Evolutionary conservation across 129 eudicot genomes (phyloP), one percentile per base, ranked within the genome.

Genomic region (Pseudognaphalium luteoalbum): DNA sequence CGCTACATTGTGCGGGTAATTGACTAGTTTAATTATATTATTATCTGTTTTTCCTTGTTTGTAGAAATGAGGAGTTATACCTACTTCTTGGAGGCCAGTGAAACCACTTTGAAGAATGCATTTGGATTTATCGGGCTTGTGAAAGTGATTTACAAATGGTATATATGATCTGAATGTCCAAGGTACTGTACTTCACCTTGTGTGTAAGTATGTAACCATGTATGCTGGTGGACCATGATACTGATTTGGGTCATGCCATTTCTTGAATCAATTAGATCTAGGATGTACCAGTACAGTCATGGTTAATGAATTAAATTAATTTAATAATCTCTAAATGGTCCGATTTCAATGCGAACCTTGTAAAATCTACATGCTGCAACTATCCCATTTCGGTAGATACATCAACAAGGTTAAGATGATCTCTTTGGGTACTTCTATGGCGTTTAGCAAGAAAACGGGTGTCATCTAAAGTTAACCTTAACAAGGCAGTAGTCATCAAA

Each of bases 181-280:
- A 33, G 51, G 50, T 21, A 68, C 47, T 20, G 16, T 42, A 62
- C 2, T 12, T 37, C 56, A 21, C 39, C 47, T 6, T 60, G 0
- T 22, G 66, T 58, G 66, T 58, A 60, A 35, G 39, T 66, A 47
- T 33, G 19, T 12, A 19, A 14, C 22, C 67, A 57, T 72, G 17
- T 50, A 42, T 57, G 76, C 41, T 22, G 29, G 30, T 41, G 62
- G 47, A 74, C 51, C 78, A 75, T 64, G 32, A 50, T 47, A 17
- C 14, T 70, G 41, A 22, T 42, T 68, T 42, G 30, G 59, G 57
- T 41, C n/a, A 39, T 17, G 16, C 25, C 66, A 61, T 9, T 61
- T 21, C 6, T 61, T 11, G 35, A 61, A 34, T 66, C 29, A 66
- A 6, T 21, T 21, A 34, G 52, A 66, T 66, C 44, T 34, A 17